Percentiles rank a stretch among this genome's conserved stretches.
These are phyloP conservation scores for Oryza officinalis DNA, from an alignment of 176 grass and related monocot genomes.

Conservation along the genomic window DNA sequence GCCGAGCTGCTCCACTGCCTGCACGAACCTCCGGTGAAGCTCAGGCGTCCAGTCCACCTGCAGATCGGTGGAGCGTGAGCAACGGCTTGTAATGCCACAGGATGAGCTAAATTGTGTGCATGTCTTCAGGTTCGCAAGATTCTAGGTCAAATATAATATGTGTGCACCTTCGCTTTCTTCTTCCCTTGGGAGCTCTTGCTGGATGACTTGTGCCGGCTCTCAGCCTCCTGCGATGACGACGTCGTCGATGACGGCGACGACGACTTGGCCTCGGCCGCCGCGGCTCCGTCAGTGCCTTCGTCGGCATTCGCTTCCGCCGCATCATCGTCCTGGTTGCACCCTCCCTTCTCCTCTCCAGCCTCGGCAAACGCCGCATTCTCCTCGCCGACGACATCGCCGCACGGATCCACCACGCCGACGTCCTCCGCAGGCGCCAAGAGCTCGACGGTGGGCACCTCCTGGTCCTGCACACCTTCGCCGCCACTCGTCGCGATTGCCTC, in stretches of 20 bases:
- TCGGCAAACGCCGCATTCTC: neutral
- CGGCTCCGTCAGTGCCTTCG: neutral
- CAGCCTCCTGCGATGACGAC: constrained; percentile 33
- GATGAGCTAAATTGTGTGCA: neutral
- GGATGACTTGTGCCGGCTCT: constrained; percentile 48
- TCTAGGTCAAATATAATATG: neutral
- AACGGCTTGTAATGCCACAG: neutral
- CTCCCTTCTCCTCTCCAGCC: constrained; percentile 24
- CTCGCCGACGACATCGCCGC: too few relatives aligned
- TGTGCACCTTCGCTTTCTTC: constrained; percentile 83
- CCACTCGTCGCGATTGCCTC: neutral
- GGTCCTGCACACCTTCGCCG: constrained; percentile 24
- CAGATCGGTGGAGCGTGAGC: neutral
- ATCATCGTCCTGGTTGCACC: constrained; percentile 34
- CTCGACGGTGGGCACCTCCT: constrained; percentile 30
- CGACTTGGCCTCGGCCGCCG: constrained; percentile 38
- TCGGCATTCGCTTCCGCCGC: neutral
- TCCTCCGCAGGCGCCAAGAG: neutral
- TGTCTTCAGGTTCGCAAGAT: neutral
- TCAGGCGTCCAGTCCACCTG: constrained; percentile 98
- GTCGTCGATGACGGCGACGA: constrained; percentile 53
- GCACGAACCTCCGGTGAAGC: constrained; percentile 87
- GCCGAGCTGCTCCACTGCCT: constrained; percentile 87
- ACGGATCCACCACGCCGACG: neutral
- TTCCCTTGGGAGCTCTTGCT: constrained; percentile 66